phyloP scores from a whole-genome alignment of 2,329 filamentous ascomycete species.

The Lachnellula cervina region DNA sequence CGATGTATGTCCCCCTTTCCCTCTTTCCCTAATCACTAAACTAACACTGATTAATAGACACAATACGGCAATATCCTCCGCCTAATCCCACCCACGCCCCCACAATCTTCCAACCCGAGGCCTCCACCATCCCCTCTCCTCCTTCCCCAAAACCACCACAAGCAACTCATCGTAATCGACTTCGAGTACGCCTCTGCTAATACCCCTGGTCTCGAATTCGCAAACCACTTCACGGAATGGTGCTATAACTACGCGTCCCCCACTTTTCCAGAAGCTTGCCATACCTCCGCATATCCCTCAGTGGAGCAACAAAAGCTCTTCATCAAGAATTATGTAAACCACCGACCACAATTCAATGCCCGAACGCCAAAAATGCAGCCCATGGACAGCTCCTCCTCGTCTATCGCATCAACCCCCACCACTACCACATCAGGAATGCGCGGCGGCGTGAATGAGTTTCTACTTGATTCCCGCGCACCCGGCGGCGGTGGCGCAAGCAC shows the following conservation, averaged over 20 bases:
- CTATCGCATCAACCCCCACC: too few species aligned
- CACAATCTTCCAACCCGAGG: conserved; percentile 38
- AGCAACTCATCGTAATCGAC: conserved; percentile 94
- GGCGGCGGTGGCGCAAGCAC: conserved; percentile 39
- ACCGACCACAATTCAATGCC: conserved; percentile 63
- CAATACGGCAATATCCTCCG: conserved; percentile 98
- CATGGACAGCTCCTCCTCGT: conserved; percentile 10
- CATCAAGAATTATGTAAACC: conserved; percentile 79
- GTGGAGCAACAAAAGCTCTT: conserved; percentile 79
- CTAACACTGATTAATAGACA: conserved; percentile 52
- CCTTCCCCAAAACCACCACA: conserved; percentile 87
- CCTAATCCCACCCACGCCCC: conserved; percentile 56
- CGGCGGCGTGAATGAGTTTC: conserved; percentile 48
- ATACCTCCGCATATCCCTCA: conserved; percentile 67
- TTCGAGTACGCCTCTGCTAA: conserved; percentile 97
- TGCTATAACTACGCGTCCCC: conserved; percentile 89
- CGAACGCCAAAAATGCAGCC: conserved; percentile 33
- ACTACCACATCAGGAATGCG: conserved; percentile 7
- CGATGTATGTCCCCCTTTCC: conserved; percentile 58
- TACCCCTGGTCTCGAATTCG: conserved; percentile 80
- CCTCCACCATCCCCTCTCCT: conserved; percentile 67
- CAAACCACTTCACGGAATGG: conserved; percentile 98
- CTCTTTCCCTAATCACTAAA: background rate
- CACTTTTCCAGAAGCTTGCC: conserved; percentile 60
- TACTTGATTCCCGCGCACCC: conserved; percentile 69